Percentiles rank a stretch among this genome's conserved stretches.
Evolutionary conservation across 2,329 filamentous ascomycete genomes (phyloP).

Genomic region (Microsporum audouinii): DNA sequence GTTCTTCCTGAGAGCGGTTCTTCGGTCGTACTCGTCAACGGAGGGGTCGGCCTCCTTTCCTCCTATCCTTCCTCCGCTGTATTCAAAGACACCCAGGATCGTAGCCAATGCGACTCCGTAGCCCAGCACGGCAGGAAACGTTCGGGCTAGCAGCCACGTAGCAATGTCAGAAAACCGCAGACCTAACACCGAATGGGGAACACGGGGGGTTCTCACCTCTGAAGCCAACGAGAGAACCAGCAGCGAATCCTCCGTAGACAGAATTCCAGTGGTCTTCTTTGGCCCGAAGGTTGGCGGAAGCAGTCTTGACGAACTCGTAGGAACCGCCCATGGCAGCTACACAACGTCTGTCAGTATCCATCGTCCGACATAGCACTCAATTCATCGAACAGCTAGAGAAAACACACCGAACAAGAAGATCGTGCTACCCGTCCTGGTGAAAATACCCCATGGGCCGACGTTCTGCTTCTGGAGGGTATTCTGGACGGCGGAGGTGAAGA

Average conservation of each 20-base stretch:
- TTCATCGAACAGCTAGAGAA: not conserved
- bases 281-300: slow-evolving; percentile 72
- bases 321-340: slow-evolving; percentile 60
- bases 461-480: slow-evolving; percentile 79
- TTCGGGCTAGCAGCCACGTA: slow-evolving; percentile 39
- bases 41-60: slow-evolving; percentile 45
- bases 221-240: slow-evolving; percentile 61
- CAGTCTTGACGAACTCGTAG: slow-evolving; percentile 65
- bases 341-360: slow-evolving; percentile 11
- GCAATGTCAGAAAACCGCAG: not conserved
- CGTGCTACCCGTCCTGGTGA: slow-evolving; percentile 65
- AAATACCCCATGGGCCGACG: slow-evolving; percentile 65
- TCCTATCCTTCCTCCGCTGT: slow-evolving; percentile 51
- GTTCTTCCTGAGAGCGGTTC: slow-evolving; percentile 61
- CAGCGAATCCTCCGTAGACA: slow-evolving; percentile 63
- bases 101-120: slow-evolving; percentile 51
- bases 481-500: slow-evolving; percentile 65
- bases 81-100: slow-evolving; percentile 54
- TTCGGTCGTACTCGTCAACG: slow-evolving; percentile 63
- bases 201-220: slow-evolving; percentile 43
- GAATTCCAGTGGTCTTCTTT: slow-evolving; percentile 71
- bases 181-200: too few species aligned
- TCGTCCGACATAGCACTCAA: not conserved
- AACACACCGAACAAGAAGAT: slow-evolving; percentile 55
- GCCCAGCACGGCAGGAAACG: slow-evolving; percentile 59